A percentile compares a stretch with the other conserved stretches of the same genome.
These are phyloP conservation scores for Pyrrhoderma lamaoense DNA, from an alignment of 1,284 basidiomycete species.

Conservation along the genomic window DNA sequence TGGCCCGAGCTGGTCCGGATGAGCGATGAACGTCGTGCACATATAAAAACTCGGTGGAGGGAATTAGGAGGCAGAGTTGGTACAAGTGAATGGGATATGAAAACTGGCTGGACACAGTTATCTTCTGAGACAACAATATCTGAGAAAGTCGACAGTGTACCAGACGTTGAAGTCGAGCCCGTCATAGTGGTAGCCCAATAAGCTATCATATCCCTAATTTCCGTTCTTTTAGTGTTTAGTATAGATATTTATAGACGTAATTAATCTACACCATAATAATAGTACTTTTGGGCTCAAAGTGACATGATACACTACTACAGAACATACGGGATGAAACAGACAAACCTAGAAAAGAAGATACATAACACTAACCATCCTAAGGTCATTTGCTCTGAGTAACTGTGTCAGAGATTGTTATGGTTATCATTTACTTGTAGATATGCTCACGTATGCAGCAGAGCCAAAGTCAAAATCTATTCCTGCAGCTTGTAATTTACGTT, in stretches of 20 bases:
- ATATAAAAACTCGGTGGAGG: conserved; percentile 55
- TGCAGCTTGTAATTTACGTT: conserved; percentile 69
- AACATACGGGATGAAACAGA: no score
- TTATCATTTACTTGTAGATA: no score
- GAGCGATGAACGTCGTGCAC: conserved; percentile 42
- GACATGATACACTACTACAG: no score
- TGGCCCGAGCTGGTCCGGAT: conserved; percentile 60
- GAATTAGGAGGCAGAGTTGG: conserved; percentile 58
- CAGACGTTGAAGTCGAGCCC: conserved; percentile 4
- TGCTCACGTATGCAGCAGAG: conserved; percentile 35
- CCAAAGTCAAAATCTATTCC: conserved; percentile 91
- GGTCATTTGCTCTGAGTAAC: no score
- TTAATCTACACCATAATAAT: no score
- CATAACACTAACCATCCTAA: no score
- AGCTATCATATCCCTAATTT: neutral
- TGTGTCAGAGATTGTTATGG: no score
- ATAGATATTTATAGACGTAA: neutral
- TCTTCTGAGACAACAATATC: neutral
- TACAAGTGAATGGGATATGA: conserved; percentile 67
- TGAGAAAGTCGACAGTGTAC: neutral
- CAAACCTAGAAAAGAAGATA: no score
- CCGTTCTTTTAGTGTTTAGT: no score
- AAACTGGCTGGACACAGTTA: conserved; percentile 24
- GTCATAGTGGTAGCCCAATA: neutral
- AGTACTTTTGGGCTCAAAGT: no score